These are phyloP conservation scores for Kwoniella shandongensis DNA, from an alignment of 768 basidiomycete genomes.

Conservation along the genomic window DNA sequence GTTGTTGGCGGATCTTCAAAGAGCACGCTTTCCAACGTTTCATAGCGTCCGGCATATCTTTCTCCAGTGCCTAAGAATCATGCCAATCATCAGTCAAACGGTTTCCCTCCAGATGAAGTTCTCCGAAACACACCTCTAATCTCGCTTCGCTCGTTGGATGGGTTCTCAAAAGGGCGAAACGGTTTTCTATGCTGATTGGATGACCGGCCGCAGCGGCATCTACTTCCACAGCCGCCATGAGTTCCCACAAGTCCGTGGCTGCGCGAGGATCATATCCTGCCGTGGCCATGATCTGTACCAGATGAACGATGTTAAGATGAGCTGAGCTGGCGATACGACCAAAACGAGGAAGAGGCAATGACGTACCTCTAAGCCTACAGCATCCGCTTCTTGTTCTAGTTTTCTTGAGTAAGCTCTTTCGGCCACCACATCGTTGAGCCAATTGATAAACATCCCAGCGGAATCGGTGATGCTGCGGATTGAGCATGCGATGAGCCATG, in stretches of 20 bases:
- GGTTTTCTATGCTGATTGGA: constrained; percentile 47
- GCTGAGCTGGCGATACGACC: too few species aligned
- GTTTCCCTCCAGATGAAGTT: not conserved
- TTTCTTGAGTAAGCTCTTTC: constrained; percentile 56
- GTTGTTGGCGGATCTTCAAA: not conserved
- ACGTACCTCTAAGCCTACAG: constrained; percentile 55
- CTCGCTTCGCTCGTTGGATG: constrained; percentile 56
- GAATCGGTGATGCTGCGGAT: constrained; percentile 54
- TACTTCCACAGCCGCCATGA: constrained; percentile 56
- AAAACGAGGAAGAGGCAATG: not conserved
- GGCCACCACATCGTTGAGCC: constrained; percentile 55
- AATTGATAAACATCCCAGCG: constrained; percentile 54
- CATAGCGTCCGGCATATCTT: constrained; percentile 38
- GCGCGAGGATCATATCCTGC: constrained; percentile 57
- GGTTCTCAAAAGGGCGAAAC: constrained; percentile 54
- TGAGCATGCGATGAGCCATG: not conserved
- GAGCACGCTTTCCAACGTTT: constrained; percentile 31
- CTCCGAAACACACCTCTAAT: constrained; percentile 37
- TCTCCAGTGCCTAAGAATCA: constrained; percentile 25
- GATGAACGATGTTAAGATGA: too few species aligned
- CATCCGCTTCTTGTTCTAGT: constrained; percentile 57
- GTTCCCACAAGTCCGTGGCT: constrained; percentile 56
- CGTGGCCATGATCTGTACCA: constrained; percentile 54
- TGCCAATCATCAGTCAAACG: not conserved
- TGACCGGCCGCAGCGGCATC: constrained; percentile 51